Percentiles rank a stretch among this genome's conserved stretches.
phyloP scores from a whole-genome alignment of 2,329 filamentous ascomycete genomes.

The Trichoderma guizhouense region DNA sequence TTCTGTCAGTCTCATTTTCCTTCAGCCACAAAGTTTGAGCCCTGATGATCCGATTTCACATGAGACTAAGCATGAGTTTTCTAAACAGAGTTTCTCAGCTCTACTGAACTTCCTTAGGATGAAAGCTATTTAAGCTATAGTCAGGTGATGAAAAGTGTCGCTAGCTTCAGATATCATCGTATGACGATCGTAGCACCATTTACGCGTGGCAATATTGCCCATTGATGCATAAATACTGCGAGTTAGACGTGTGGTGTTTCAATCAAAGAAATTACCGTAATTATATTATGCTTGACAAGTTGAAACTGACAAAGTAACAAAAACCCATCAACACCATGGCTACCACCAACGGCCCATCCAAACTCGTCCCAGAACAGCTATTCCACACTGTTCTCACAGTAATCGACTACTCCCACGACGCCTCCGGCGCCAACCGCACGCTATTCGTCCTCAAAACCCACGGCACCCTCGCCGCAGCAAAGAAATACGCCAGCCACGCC shows the following conservation, averaged over 20 bases:
- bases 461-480: conserved; percentile 35
- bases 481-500: conserved; percentile 32
- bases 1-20: background rate
- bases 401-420: conserved; percentile 27
- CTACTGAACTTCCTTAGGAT: background rate
- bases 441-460: conserved; percentile 40
- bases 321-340: background rate
- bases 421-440: conserved; percentile 28
- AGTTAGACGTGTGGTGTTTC: background rate
- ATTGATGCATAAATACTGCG: background rate
- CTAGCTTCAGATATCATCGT: background rate
- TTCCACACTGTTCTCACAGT: conserved; percentile 39
- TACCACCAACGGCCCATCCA: background rate
- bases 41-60: background rate
- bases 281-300: background rate
- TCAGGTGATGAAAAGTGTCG: background rate
- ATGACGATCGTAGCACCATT: background rate
- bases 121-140: background rate
- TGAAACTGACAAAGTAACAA: background rate
- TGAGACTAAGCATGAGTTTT: background rate
- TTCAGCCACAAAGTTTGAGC: background rate
- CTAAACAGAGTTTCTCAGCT: background rate
- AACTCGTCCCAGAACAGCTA: conserved; percentile 29
- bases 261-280: background rate
- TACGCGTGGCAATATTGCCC: background rate